Evolutionary conservation across 2,329 filamentous ascomycete species (phyloP), one percentile per base, ranked within the genome.

Genomic region (Beauveria brongniartii): DNA sequence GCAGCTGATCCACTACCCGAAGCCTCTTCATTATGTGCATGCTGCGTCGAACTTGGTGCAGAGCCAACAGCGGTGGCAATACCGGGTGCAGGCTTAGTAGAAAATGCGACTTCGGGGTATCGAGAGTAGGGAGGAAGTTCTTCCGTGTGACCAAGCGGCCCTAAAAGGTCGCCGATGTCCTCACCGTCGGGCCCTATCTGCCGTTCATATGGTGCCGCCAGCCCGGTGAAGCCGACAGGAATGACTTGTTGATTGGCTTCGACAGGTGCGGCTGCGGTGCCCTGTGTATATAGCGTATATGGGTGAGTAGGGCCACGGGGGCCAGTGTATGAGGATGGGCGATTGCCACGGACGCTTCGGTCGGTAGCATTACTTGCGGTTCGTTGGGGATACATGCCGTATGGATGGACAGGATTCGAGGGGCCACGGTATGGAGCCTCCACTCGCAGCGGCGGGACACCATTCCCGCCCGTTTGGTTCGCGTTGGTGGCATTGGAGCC

Each of bases 111-210:
- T 57, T 95, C 90, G 2, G 92, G 91, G 73, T 95, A 97, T 71
- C 91, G 82, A 16, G 91, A 90, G 70, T 97, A 97, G 0, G 93
- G 93, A 14, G 93, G 93, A 20, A 97, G 77, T 72, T 96, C 91
- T 73, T 97, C 93, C 1, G 89, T 88, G 70, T 97, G 92, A 1
- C 92, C 92, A 68, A 96, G 86, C 0, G 89, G 90, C 1, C 92
- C 92, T 56, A 97, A 88, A 59, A 97, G 84, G 70, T 92, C 92
- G 52, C 88, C 91, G n/a, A 84, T 78, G 67, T 96, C 92, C 74
- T 96, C 91, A 57, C 91, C 91, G 61, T 92, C 89, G 0, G 90
- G 88, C 0, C 89, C 90, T 56, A 91, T 74, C 56, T 88, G 85
- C 64, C 89, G 80, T 68, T 88, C 89, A 67, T 92, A 96, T 59